phyloP scores from a whole-genome alignment of 2,329 filamentous ascomycete genomes.

The Pseudogymnoascus sp. region DNA sequence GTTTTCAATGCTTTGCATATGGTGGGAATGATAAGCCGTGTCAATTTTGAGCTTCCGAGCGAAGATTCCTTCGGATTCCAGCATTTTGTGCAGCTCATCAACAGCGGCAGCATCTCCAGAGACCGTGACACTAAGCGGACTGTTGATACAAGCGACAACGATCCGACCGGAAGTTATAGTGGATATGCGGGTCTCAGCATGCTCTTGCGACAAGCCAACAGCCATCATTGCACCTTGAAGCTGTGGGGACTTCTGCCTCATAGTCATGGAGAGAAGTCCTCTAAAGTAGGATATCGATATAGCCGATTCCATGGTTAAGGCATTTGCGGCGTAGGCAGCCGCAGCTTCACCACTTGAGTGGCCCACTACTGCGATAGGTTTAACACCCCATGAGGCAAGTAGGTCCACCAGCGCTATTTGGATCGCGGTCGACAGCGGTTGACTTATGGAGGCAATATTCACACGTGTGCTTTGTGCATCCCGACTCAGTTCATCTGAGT shows the following conservation, averaged over 20 bases:
- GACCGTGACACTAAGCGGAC: slow-evolving; percentile 18
- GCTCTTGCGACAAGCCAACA: slow-evolving; percentile 30
- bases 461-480: too few species aligned
- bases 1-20: too few species aligned
- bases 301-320: slow-evolving; percentile 26
- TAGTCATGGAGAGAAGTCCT: slow-evolving; percentile 24
- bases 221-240: slow-evolving; percentile 45
- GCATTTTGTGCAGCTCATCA: too few species aligned
- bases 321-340: slow-evolving; percentile 35
- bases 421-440: too few species aligned
- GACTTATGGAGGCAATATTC: too few species aligned
- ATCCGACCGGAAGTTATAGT: neutral
- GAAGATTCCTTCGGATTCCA: too few species aligned
- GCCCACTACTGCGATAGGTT: slow-evolving; percentile 32
- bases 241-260: slow-evolving; percentile 3
- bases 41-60: too few species aligned
- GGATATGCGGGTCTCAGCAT: too few species aligned
- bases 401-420: slow-evolving; percentile 38
- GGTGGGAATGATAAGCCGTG: too few species aligned
- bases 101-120: slow-evolving; percentile 15
- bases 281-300: slow-evolving; percentile 37
- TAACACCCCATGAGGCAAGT: slow-evolving; percentile 33
- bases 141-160: slow-evolving; percentile 27
- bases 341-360: slow-evolving; percentile 42
- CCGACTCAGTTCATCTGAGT: too few species aligned